A percentile compares a stretch with the other conserved stretches of the same genome.
Conservation (phyloP, 768 basidiomycete genomes). For the Lactarius indigo region DNA sequence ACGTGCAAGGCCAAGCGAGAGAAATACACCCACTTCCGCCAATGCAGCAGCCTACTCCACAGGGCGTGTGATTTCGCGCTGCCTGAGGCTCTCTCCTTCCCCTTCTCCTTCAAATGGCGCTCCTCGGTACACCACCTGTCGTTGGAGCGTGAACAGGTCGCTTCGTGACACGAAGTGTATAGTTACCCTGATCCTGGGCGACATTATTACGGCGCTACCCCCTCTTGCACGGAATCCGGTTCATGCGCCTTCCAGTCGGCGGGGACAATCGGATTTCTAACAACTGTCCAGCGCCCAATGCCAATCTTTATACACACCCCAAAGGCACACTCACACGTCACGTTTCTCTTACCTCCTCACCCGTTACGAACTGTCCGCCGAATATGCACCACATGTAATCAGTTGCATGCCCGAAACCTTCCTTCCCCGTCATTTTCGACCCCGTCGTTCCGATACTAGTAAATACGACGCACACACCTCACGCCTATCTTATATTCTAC, state of each 20-base stretch:
- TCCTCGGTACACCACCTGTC: not conserved
- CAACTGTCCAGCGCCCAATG: not conserved
- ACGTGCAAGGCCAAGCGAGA: slow-evolving; percentile 26
- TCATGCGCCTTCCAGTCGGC: not conserved
- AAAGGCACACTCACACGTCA: slow-evolving; percentile 2
- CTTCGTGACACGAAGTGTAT: not conserved
- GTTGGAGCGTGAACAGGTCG: not conserved
- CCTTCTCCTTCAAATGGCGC: slow-evolving; percentile 11
- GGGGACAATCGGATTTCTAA: not conserved
- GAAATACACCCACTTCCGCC: slow-evolving; percentile 24
- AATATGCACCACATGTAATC: slow-evolving; percentile 15
- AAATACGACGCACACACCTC: slow-evolving; percentile 3
- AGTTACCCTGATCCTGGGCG: not conserved
- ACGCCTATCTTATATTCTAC: slow-evolving; percentile 12
- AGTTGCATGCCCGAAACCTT: not conserved
- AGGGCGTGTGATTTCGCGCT: slow-evolving; percentile 22
- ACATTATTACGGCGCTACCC: slow-evolving; percentile 1
- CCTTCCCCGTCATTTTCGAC: not conserved
- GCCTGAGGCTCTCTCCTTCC: not conserved
- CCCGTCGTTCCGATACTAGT: not conserved
- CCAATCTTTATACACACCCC: not conserved
- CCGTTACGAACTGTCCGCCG: slow-evolving; percentile 8
- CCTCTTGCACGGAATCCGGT: not conserved
- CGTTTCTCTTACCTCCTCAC: not conserved
- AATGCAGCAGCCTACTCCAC: slow-evolving; percentile 27